phyloP scores from a whole-genome alignment of 768 basidiomycete species.

The Postia placenta region DNA sequence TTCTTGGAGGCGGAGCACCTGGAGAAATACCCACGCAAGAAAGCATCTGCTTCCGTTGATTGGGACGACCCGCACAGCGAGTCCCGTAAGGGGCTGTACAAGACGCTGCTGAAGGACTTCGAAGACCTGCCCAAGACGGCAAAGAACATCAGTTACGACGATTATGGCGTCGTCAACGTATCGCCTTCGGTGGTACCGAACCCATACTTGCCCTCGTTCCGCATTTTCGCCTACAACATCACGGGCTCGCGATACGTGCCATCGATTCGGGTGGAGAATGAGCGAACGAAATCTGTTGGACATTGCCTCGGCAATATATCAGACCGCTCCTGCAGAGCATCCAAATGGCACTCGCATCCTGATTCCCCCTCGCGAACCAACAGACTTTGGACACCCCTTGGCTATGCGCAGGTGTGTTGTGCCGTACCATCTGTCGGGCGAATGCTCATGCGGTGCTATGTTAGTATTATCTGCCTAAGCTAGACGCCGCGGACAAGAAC shows the following conservation, averaged over 20 bases:
- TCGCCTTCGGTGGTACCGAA: conserved; percentile 84
- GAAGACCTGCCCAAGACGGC: conserved; percentile 47
- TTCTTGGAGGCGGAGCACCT: conserved; percentile 26
- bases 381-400: conserved; percentile 64
- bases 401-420: conserved; percentile 73
- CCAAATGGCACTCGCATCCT: conserved; percentile 56
- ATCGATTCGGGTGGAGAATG: conserved; percentile 2
- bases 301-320: neutral
- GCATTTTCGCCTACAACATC: conserved; percentile 79
- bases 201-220: conserved; percentile 73
- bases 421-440: neutral
- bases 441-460: neutral
- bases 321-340: conserved; percentile 38
- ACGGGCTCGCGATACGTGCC: conserved; percentile 31
- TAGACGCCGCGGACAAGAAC: conserved; percentile 40
- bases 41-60: neutral
- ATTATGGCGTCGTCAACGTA: conserved; percentile 75
- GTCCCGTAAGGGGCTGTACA: conserved; percentile 32
- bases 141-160: conserved; percentile 48
- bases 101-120: conserved; percentile 62
- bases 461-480: conserved; percentile 62
- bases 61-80: conserved; percentile 8
- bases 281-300: neutral
- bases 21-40: neutral
- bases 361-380: conserved; percentile 69